Base-by-base conservation (phyloP, 108 stramenopile genomes). In the Nitzschia inconspicua region DNA sequence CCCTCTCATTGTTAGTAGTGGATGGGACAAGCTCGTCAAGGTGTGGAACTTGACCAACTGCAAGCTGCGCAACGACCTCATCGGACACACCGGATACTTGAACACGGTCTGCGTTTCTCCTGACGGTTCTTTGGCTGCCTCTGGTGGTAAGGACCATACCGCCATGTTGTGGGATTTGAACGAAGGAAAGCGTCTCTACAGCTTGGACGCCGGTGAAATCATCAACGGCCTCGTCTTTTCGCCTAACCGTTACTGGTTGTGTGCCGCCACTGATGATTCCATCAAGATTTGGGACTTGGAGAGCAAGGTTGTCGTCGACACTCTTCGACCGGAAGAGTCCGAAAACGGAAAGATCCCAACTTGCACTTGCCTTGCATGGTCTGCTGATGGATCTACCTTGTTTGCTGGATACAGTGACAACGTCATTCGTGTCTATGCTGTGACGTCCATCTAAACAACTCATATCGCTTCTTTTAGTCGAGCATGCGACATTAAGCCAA, bases 201-300 rank as follows among this genome's bases (percentile, higher is more conserved):
- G 80, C 54, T 82, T 99, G 54, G 98, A 98, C 70, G 98, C 99
- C 31, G 97, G 95, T 36, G 95, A 96, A 68, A 94, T 97, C 78
- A 99, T 99, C 85, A 87, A 99, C 88, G 84, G 91, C 26, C 86
- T 99, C 27, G 94, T 97, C 68, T 99, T 99, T 79, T 95, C 94
- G 50, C 99, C 99, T 70, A 98, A 97, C 91, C 91, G 98, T 53
- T 99, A 98, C 94, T 99, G 99, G 99, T 82, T 99, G 70, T 98
- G 97, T 73, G 99, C 99, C 35, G 99, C 98, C 59, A 99, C 99
- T 43, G 91, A 92, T 42, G 84, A 93, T 28, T 78, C 83, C 81
- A 97, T 99, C 96, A 98, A 96, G 89, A 99, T 99, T 72, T 99
- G 98, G 98, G 99, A 99, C 66, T 77, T 99, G 68, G 99, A 99